Evolutionary conservation across 208 protist species (phyloP).

Genomic region (Acanthamoeba culbertsoni): DNA sequence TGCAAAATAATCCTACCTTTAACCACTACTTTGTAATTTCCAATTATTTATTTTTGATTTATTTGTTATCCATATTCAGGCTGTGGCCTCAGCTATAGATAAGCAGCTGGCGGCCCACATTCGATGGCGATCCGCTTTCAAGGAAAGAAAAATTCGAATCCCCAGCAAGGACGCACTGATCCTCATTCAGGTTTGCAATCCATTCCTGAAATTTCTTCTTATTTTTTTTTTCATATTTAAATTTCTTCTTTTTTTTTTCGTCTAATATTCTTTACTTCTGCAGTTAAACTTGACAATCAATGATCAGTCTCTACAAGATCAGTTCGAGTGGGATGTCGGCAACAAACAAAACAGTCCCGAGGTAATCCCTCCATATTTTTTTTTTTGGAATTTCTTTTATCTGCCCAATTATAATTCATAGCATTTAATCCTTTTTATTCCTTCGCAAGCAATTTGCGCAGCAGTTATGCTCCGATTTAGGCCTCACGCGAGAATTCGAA

Average conservation of each 20-base stretch:
- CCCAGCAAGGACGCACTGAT: slow-evolving; percentile 52
- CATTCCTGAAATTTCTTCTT: not conserved
- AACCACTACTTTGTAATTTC: too few relatives aligned
- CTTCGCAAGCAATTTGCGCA: not conserved
- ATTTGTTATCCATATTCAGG: not conserved
- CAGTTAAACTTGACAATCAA: slow-evolving; percentile 50
- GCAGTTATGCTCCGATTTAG: not conserved
- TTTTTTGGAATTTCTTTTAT: not conserved
- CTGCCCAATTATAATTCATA: not conserved
- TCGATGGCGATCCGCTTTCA: not conserved
- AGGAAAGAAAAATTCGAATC: not conserved
- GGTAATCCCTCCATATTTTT: not conserved
- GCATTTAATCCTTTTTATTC: not conserved
- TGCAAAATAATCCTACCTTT: too few relatives aligned
- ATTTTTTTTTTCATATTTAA: not conserved
- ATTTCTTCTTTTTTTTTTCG: too few relatives aligned
- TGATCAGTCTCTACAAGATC: slow-evolving; percentile 19
- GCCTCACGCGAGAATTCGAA: slow-evolving; percentile 29
- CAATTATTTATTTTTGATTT: too few relatives aligned
- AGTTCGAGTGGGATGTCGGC: slow-evolving; percentile 45
- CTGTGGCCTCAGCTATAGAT: not conserved
- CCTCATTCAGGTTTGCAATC: slow-evolving; percentile 60
- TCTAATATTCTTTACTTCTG: not conserved
- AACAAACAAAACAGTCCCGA: slow-evolving; percentile 1
- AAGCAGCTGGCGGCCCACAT: slow-evolving; percentile 35